phyloP scores from a whole-genome alignment of 192 early-diverging fungal species.

The Paraglomus brasilianum region DNA sequence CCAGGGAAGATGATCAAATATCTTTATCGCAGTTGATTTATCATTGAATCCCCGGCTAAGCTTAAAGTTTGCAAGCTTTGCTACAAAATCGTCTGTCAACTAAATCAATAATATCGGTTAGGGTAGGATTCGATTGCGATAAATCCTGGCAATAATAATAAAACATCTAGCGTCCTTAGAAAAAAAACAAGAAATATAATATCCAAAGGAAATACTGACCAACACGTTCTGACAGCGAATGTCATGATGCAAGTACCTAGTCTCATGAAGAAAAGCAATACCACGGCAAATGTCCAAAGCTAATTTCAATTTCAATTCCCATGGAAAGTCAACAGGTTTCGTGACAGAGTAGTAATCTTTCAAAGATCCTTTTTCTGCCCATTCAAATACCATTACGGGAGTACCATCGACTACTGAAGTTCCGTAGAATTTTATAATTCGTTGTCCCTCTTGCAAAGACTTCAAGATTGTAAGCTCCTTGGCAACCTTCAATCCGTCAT shows the following conservation, averaged over 20 bases:
- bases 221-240: constrained; percentile 26
- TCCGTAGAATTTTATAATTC: constrained; percentile 28
- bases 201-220: neutral
- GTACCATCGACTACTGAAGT: constrained; percentile 2
- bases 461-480: constrained; percentile 20
- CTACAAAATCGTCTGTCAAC: neutral
- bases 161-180: too few species aligned
- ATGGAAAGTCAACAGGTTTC: neutral
- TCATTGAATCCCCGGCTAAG: neutral
- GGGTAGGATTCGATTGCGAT: neutral
- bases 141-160: neutral
- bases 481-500: neutral
- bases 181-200: neutral
- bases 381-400: constrained; percentile 26
- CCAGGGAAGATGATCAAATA: constrained; percentile 14
- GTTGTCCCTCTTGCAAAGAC: constrained; percentile 7
- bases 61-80: constrained; percentile 28
- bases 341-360: neutral
- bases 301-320: constrained; percentile 7
- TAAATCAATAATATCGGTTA: neutral
- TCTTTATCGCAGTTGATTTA: neutral
- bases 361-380: constrained; percentile 25
- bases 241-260: constrained; percentile 17
- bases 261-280: constrained; percentile 12
- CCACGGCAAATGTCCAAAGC: constrained; percentile 26